Base-by-base conservation (phyloP, 495 filamentous ascomycete species). In the Tuber umbilicatum region DNA sequence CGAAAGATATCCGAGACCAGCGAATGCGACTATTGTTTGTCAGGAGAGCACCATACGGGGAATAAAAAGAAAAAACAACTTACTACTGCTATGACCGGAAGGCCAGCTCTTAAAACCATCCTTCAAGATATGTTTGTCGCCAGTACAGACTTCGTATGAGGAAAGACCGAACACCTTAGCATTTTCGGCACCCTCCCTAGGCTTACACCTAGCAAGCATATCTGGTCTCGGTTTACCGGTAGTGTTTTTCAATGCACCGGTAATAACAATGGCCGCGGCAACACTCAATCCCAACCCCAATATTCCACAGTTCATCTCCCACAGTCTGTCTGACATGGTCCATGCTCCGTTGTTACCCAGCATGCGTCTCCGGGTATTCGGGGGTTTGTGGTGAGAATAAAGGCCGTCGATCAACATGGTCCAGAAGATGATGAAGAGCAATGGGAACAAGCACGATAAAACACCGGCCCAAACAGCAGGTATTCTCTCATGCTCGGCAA, bases 71-170 rank as follows among this genome's bases (percentile, higher is more conserved):
- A 39, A 41, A 27, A 47, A 23, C 39, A 68, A 69, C 70, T 70
- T 74, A 80, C 76, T 84, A 39, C 83, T 81, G 12, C 87, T 82
- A 77, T 90, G 89, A 77, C 91, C 92, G 69, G 89, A 91, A 38
- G 93, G 93, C 84, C 91, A 97, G 76, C 91, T 94, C 70, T 90
- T 88, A 81, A 97, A 97, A 1, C 93, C 93, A 82, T 97, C 93
- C 79, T 93, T 89, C 72, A 97, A 85, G n/a, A 90, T 84, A 9
- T 78, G 72, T 31, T 85, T 86, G 82, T 94, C 87, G 5, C 87
- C 85, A 5, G 86, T 90, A 84, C 93, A 97, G 69, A 94, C 93
- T 1, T 84, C 84, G 37, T 84, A 89, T 69, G 87, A 88, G 21
- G 90, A 90, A 43, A 96, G 84, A 5, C 90, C 89, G 55, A 81